Conservation (phyloP, 2,329 filamentous ascomycete genomes). For the Aspergillus ibericus region DNA sequence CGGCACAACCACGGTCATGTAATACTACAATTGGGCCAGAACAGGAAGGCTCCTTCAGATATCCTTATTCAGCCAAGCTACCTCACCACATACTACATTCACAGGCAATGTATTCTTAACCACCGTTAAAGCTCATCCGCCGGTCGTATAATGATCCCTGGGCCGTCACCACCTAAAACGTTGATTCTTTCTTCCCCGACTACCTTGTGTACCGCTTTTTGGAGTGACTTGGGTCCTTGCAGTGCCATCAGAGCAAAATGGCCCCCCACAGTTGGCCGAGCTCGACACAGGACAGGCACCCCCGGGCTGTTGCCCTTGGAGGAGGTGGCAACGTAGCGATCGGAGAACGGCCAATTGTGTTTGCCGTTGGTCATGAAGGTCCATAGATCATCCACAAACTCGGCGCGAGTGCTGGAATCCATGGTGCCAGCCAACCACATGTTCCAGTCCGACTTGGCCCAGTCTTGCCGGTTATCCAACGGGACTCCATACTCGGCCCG, state of each 20-base stretch:
- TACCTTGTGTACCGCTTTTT: slow-evolving; percentile 12
- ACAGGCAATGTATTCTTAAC: background rate
- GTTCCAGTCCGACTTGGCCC: slow-evolving; percentile 49
- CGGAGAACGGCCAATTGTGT: slow-evolving; percentile 47
- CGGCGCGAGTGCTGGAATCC: slow-evolving; percentile 26
- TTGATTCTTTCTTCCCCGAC: background rate
- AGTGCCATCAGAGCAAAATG: slow-evolving; percentile 46
- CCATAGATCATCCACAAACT: slow-evolving; percentile 45
- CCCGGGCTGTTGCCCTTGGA: slow-evolving; percentile 33
- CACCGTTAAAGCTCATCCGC: slow-evolving; percentile 17
- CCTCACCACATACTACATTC: background rate
- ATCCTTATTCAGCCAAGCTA: background rate
- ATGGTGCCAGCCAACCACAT: slow-evolving; percentile 44
- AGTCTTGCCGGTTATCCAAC: slow-evolving; percentile 42
- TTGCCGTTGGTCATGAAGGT: slow-evolving; percentile 44
- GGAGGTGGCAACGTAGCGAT: slow-evolving; percentile 42
- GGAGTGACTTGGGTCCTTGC: slow-evolving; percentile 30
- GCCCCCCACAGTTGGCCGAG: slow-evolving; percentile 45
- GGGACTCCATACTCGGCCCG: slow-evolving; percentile 40
- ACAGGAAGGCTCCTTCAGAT: background rate
- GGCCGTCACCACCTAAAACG: background rate
- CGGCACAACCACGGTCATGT: too few species aligned
- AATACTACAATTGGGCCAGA: background rate
- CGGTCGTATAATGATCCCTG: slow-evolving; percentile 8
- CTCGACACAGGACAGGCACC: slow-evolving; percentile 35